Evolutionary conservation across 352 stramenopile genomes (phyloP).

Genomic region (Pythium monospermum): DNA sequence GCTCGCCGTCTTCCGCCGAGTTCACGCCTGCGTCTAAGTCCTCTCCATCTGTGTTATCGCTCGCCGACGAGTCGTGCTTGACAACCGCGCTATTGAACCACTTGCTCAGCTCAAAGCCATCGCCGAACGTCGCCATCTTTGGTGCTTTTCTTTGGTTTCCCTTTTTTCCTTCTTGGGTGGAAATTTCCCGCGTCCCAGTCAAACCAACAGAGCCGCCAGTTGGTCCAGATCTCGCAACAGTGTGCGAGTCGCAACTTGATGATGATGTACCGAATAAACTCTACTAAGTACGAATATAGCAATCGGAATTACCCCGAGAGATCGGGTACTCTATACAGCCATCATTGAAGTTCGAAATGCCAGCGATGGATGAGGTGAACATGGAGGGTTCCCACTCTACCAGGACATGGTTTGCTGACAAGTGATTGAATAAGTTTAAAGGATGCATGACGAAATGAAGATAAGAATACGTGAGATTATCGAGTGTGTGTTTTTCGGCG

Average conservation of each 20-base stretch:
- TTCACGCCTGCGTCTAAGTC: constrained; percentile 22
- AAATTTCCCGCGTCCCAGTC: background rate
- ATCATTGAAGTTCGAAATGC: no score
- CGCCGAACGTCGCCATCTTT: constrained; percentile 35
- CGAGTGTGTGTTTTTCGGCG: no score
- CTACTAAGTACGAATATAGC: no score
- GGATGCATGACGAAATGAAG: background rate
- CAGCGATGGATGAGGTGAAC: no score
- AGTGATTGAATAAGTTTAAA: background rate
- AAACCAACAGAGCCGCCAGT: constrained; percentile 13
- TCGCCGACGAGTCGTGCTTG: constrained; percentile 17
- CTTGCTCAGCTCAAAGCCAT: constrained; percentile 74
- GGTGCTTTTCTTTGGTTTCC: background rate
- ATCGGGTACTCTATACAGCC: no score
- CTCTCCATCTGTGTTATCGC: constrained; percentile 41
- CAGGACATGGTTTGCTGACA: background rate
- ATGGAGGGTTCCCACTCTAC: background rate
- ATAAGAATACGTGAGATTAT: no score
- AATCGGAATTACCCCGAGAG: no score
- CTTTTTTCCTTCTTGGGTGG: background rate
- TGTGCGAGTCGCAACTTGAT: no score
- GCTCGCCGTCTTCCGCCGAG: constrained; percentile 11
- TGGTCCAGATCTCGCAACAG: constrained; percentile 10
- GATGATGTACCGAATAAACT: no score
- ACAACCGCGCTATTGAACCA: constrained; percentile 59